Conservation (phyloP, 1,284 basidiomycete genomes). For the Boletellus deceptivus region DNA sequence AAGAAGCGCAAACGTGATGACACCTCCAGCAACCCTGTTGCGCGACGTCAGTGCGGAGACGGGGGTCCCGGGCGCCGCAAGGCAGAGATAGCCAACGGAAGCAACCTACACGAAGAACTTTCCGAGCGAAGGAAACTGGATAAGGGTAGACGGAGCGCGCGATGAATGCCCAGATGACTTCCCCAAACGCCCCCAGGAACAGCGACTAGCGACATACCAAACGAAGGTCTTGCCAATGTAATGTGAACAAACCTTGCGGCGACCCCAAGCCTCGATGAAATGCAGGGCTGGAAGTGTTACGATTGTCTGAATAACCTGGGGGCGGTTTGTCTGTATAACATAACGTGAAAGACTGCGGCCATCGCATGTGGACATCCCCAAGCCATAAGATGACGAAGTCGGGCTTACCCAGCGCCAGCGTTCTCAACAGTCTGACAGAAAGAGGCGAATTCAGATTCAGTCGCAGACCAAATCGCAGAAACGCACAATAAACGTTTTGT, state of each 20-base stretch:
- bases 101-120: constrained; percentile 45
- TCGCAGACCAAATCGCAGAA: not conserved
- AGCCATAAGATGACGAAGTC: not conserved
- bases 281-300: constrained; percentile 62
- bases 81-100: constrained; percentile 66
- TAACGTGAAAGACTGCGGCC: constrained; percentile 57
- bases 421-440: constrained; percentile 64
- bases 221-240: not conserved
- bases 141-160: constrained; percentile 34
- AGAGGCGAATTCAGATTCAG: not conserved
- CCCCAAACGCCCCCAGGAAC: constrained; percentile 61
- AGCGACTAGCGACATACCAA: constrained; percentile 44
- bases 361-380: not conserved
- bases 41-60: constrained; percentile 39
- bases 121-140: constrained; percentile 3
- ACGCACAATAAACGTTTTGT: constrained; percentile 71
- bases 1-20: constrained; percentile 58
- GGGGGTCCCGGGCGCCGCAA: constrained; percentile 46
- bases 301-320: too few species aligned
- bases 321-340: too few species aligned
- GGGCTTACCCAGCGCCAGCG: constrained; percentile 58
- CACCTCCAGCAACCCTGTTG: constrained; percentile 47
- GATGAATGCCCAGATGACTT: constrained; percentile 64
- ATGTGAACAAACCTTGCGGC: constrained; percentile 46
- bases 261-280: constrained; percentile 66